Percentiles rank a stretch among this genome's conserved stretches.
Evolutionary conservation across 2,329 filamentous ascomycete genomes (phyloP).

Genomic region (Talaromyces funiculosus): DNA sequence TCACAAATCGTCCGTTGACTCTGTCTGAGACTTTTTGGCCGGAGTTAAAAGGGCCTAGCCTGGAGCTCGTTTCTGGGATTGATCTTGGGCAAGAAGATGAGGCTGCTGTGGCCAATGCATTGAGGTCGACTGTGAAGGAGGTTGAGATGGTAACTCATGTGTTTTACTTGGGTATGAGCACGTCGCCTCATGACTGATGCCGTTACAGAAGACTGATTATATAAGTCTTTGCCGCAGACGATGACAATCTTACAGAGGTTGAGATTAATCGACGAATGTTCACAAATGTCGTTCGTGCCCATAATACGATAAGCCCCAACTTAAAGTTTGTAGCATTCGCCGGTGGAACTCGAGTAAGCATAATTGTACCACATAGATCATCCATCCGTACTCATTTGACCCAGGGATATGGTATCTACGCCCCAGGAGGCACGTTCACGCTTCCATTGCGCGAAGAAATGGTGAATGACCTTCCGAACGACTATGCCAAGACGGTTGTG

Average conservation of each 20-base stretch:
- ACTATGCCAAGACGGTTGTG: slow-evolving; percentile 26
- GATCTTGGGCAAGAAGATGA: neutral
- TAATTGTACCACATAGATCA: neutral
- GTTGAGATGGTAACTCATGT: neutral
- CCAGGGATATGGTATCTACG: neutral
- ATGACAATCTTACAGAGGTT: neutral
- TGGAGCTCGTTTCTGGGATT: neutral
- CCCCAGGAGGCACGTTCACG: neutral
- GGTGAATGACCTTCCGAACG: neutral
- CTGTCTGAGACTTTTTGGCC: neutral
- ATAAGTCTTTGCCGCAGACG: neutral
- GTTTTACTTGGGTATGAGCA: neutral
- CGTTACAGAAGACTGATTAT: neutral
- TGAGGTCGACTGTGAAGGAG: neutral
- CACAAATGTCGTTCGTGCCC: neutral
- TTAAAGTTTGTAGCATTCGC: neutral
- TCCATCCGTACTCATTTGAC: neutral
- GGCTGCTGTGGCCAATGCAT: neutral
- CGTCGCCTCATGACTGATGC: neutral
- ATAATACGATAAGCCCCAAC: neutral
- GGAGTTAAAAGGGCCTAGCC: neutral
- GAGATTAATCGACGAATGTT: neutral
- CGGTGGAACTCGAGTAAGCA: neutral
- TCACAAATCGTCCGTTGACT: neutral
- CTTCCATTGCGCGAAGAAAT: neutral